Base-by-base conservation (phyloP, 495 filamentous ascomycete species). In the Aspergillus sparsus region DNA sequence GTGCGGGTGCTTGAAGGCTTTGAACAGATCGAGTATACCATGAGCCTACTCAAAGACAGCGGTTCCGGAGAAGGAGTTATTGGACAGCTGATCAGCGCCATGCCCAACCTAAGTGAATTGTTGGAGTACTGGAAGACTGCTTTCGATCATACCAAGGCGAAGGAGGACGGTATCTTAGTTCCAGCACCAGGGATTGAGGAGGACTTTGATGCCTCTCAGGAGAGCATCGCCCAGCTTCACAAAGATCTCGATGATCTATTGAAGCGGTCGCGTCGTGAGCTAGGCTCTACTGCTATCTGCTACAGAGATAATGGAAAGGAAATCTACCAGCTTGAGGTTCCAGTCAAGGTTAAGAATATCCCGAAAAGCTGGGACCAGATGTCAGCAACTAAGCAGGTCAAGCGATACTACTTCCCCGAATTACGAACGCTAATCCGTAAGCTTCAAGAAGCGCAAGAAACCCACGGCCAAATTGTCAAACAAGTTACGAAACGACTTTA, bases 221-320 rank as follows among this genome's bases (percentile, higher is more conserved):
- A 89, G 46, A 76, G 71, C 41, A 88, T 98, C 60, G 84, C 89
- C 18, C 77, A 83, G 33, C 82, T 96, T 57, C 85, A 90, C 66
- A 79, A 75, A 3, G 82, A 90, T 39, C 85, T 99, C 0, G 78
- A 95, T 10, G 72, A 78, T 13, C 71, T 96, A 1, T 78, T 97
- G 7, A 88, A 87, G 59, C 81, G 84, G 65, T 84, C 86, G 44
- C 86, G 89, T 55, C 80, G 83, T 31, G 83, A 90, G 18, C 73
- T 97, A 8, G 80, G 80, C 0, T 87, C 82, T 7, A 81, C 71
- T 36, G 86, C 90, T 2, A 87, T 98, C 63, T 85, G 83, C 60
- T 99, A 89, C 75, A 86, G 85, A 32, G 90, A 98, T 68, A 90
- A 92, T 36, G 95, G 95, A 31, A 99, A 98, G 72, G 95, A 99